Evolutionary conservation across 306 rosid species (phyloP).

Genomic region (Carpinus viminea): DNA sequence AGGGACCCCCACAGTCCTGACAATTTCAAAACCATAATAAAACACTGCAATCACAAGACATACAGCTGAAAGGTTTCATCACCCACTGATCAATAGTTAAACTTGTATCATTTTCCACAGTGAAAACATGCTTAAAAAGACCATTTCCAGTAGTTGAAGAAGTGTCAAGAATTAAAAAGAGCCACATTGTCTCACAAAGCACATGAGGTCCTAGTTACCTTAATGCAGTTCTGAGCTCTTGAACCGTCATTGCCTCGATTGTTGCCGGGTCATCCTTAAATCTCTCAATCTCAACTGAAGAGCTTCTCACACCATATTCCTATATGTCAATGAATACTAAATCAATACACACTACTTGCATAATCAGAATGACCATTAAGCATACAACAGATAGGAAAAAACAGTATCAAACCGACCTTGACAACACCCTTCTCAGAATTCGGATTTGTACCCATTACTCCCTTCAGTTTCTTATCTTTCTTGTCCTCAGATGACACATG

Average conservation of each 20-base stretch:
- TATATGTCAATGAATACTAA: slow-evolving; percentile 29
- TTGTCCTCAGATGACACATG: slow-evolving; percentile 30
- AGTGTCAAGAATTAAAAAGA: slow-evolving; percentile 3
- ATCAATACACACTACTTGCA: slow-evolving; percentile 12
- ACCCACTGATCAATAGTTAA: slow-evolving; percentile 2
- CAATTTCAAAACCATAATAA: slow-evolving; percentile 35
- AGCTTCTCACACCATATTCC: slow-evolving; percentile 46
- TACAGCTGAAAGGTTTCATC: slow-evolving; percentile 2
- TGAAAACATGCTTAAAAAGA: not conserved
- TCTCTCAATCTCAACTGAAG: slow-evolving; percentile 54
- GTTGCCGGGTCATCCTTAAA: slow-evolving; percentile 56
- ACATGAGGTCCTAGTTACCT: slow-evolving; percentile 48
- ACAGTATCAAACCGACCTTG: slow-evolving; percentile 42
- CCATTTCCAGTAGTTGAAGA: not conserved
- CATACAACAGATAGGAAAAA: slow-evolving; percentile 4
- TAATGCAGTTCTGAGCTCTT: slow-evolving; percentile 66
- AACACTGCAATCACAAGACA: slow-evolving; percentile 9
- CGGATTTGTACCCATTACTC: slow-evolving; percentile 32
- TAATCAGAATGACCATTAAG: slow-evolving; percentile 6
- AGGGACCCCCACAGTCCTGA: slow-evolving; percentile 67
- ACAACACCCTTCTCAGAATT: slow-evolving; percentile 33
- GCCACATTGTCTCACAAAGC: slow-evolving; percentile 6
- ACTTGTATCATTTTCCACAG: not conserved
- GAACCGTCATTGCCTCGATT: slow-evolving; percentile 74
- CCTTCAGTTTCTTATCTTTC: slow-evolving; percentile 41